These are phyloP conservation scores for Chrysosporium keratinophilum DNA, from an alignment of 2,329 filamentous ascomycete genomes.

Conservation along the genomic window DNA sequence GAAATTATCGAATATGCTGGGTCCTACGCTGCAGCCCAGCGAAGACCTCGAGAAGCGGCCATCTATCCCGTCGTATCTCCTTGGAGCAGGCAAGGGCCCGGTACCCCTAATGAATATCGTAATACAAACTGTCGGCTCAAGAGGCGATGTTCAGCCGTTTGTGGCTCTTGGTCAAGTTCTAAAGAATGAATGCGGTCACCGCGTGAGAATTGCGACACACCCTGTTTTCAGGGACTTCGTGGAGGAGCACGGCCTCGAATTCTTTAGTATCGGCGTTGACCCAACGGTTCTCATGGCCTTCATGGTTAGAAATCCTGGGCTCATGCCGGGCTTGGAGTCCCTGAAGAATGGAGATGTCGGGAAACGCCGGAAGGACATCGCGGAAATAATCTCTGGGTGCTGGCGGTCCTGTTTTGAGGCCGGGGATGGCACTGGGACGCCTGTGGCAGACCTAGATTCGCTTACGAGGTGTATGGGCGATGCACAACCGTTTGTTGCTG, in stretches of 20 bases:
- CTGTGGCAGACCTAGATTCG: conserved; percentile 44
- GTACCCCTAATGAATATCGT: conserved; percentile 57
- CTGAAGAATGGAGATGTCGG: conserved; percentile 67
- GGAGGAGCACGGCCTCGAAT: conserved; percentile 60
- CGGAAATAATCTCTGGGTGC: conserved; percentile 69
- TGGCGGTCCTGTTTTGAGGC: conserved; percentile 79
- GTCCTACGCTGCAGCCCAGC: conserved; percentile 50
- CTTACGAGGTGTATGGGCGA: conserved; percentile 37
- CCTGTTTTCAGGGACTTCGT: conserved; percentile 58
- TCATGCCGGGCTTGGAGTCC: conserved; percentile 73
- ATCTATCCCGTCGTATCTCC: conserved; percentile 52
- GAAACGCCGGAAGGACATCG: conserved; percentile 62
- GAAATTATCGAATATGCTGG: conserved; percentile 56
- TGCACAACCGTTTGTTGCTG: conserved; percentile 65
- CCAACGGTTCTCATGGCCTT: conserved; percentile 72
- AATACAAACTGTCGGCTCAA: conserved; percentile 63
- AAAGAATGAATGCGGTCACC: conserved; percentile 55
- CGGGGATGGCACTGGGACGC: conserved; percentile 52
- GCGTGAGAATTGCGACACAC: conserved; percentile 65
- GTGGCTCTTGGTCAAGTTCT: conserved; percentile 57
- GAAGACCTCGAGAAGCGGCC: conserved; percentile 16
- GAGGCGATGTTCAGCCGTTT: conserved; percentile 68
- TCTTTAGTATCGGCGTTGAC: conserved; percentile 67
- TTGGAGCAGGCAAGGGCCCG: conserved; percentile 50
- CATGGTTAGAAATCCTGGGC: conserved; percentile 79